Percentiles rank a stretch among this genome's conserved stretches.
Conservation (phyloP, 768 basidiomycete species). For the Suillus subalutaceus region DNA sequence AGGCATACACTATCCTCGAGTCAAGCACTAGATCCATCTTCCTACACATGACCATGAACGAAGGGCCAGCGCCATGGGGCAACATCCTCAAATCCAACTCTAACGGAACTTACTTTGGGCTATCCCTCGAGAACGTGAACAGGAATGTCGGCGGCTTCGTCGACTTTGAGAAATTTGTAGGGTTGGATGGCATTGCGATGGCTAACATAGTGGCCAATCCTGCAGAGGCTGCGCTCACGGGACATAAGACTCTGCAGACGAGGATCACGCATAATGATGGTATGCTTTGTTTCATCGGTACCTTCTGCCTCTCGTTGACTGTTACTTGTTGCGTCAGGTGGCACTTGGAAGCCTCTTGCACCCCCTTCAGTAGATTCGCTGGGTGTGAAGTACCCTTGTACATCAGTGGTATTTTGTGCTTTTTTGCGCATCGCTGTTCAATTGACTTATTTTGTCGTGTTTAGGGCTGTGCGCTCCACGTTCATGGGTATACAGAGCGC, state of each 20-base stretch:
- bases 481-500: conserved; percentile 97
- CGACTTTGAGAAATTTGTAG: conserved; percentile 98
- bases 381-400: conserved; percentile 71
- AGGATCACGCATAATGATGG: conserved; percentile 98
- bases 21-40: conserved; percentile 93
- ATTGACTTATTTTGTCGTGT: conserved; percentile 10
- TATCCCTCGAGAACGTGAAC: conserved; percentile 88
- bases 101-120: conserved; percentile 95
- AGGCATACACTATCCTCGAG: conserved; percentile 95
- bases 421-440: not conserved
- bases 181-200: conserved; percentile 93
- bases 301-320: not conserved
- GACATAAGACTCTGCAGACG: conserved; percentile 76
- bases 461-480: conserved; percentile 83
- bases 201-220: conserved; percentile 90
- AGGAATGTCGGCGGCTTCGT: conserved; percentile 87
- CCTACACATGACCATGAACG: conserved; percentile 93
- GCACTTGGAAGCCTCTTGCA: conserved; percentile 81
- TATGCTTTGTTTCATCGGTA: conserved; percentile 31
- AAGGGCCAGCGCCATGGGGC: conserved; percentile 78
- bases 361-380: conserved; percentile 80
- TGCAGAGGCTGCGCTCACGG: conserved; percentile 67
- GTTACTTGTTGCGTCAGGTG: conserved; percentile 49
- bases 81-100: conserved; percentile 95
- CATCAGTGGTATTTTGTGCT: conserved; percentile 53